Percentiles rank a stretch among this genome's conserved stretches.
Conservation (phyloP, 129 eudicot genomes). For the Artemisia argyi region DNA sequence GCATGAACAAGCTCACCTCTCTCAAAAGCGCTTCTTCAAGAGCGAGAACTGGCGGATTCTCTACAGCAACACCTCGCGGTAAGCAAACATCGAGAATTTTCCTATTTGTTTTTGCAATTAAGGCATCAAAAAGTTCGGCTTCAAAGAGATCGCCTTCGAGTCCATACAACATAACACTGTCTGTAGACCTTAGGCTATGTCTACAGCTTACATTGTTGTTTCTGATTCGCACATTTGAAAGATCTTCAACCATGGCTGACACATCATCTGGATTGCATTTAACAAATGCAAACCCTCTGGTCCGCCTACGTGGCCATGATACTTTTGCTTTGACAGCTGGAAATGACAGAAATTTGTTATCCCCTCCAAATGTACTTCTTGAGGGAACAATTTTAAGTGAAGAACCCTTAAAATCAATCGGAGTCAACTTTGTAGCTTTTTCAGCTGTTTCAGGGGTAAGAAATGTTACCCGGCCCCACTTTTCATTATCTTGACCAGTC, state of each 20-base stretch:
- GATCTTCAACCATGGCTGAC: conserved; percentile 41
- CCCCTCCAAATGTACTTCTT: conserved; percentile 46
- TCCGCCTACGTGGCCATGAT: conserved; percentile 81
- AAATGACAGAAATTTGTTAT: conserved; percentile 45
- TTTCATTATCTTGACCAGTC: conserved; percentile 47
- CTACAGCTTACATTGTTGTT: conserved; percentile 37
- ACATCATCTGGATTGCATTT: conserved; percentile 52
- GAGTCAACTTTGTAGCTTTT: conserved; percentile 41
- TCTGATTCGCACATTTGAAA: conserved; percentile 48
- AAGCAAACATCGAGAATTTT: conserved; percentile 51
- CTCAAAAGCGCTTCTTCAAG: conserved; percentile 76
- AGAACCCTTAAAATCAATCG: conserved; percentile 38
- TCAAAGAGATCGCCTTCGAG: conserved; percentile 58
- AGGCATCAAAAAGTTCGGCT: conserved; percentile 46
- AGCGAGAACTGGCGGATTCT: conserved; percentile 45
- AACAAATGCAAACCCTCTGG: conserved; percentile 62
- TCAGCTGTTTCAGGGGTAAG: conserved; percentile 75
- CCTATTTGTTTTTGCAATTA: conserved; percentile 45
- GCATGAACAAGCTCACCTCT: conserved; percentile 78
- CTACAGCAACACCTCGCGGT: conserved; percentile 53
- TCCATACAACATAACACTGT: conserved; percentile 52
- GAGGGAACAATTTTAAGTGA: conserved; percentile 50
- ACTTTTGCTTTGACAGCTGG: conserved; percentile 79
- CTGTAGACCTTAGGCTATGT: conserved; percentile 31
- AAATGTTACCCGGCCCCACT: conserved; percentile 89